A percentile compares a stretch with the other conserved stretches of the same genome.
These are phyloP conservation scores for Sequoia sempervirens DNA, from an alignment of 75 land plant genomes.

Conservation along the genomic window DNA sequence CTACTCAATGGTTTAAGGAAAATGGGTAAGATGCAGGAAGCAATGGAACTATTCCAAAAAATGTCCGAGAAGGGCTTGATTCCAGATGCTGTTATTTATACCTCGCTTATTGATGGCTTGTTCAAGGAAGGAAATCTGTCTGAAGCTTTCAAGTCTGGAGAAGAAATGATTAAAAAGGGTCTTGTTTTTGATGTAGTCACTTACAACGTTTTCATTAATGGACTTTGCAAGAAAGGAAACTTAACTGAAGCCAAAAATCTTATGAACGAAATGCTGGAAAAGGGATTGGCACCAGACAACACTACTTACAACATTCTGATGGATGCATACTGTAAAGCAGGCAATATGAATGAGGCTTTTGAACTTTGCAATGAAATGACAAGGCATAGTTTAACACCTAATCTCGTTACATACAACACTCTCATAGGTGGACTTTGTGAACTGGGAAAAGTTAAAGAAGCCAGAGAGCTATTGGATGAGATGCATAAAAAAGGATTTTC, in stretches of 20 bases:
- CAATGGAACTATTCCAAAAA: conserved; percentile 25
- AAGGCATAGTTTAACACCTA: conserved; percentile 29
- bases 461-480: conserved; percentile 31
- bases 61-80: conserved; percentile 30
- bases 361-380: conserved; percentile 47
- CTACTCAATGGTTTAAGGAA: conserved; percentile 53
- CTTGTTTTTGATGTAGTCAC: conserved; percentile 58
- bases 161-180: conserved; percentile 47
- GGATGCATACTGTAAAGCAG: conserved; percentile 48
- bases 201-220: conserved; percentile 64
- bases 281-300: conserved; percentile 55
- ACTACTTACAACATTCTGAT: conserved; percentile 72
- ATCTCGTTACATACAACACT: conserved; percentile 51
- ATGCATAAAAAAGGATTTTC: conserved; percentile 29
- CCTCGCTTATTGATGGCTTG: conserved; percentile 66
- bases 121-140: conserved; percentile 43
- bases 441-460: conserved; percentile 31
- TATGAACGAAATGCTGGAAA: conserved; percentile 30
- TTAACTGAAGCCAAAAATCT: conserved; percentile 30
- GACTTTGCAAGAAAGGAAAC: conserved; percentile 40
- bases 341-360: conserved; percentile 39
- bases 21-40: conserved; percentile 35
- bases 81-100: conserved; percentile 44
- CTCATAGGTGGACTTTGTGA: conserved; percentile 43
- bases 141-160: conserved; percentile 30